Evolutionary conservation across 495 filamentous ascomycete species (phyloP), one percentile per base, ranked within the genome.

Genomic region (Usnea hakonensis): DNA sequence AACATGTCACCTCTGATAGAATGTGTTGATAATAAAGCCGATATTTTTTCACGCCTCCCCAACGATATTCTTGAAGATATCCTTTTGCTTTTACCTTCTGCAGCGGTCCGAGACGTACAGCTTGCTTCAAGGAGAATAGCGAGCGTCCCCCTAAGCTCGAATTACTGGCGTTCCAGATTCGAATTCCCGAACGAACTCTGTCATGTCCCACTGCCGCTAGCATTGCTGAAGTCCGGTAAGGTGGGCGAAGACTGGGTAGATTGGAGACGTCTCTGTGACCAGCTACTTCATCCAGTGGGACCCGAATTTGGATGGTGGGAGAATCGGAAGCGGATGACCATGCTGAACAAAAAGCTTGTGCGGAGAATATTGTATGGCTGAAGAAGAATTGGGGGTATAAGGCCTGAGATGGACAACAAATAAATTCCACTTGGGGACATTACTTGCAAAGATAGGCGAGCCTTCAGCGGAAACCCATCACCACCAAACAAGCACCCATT

Each of bases 241-340:
- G 38, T 43, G 38, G 56, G 32, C 16, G n/a, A 19, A 2, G 16
- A 9, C 26, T 32, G 37, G 36, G 14, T 58, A 1, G 56, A 46
- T n/a, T 35, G 56, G 38, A 26, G 38, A 57, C 43, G 19, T 13
- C 21, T 30, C 5, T 32, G 37, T 21, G 38, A 46, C 33, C 56
- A 43, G 32, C 8, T 58, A 10, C 40, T 58, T 44, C 54, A 46
- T 35, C 38, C 56, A n/a, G 56, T 43, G 21, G 56, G 38, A n/a
- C 26, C 14, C 3, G 26, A 33, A 4, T 44, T 35, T 14, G 30
- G 11, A 41, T 57, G 35, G 55, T 43, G n/a, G n/a, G n/a, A n/a
- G n/a, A n/a, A n/a, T n/a, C n/a, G n/a, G n/a, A n/a, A n/a, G n/a
- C n/a, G n/a, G n/a, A n/a, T n/a, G n/a, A n/a, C n/a, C n/a, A n/a